A percentile compares a stretch with the other conserved stretches of the same genome.
Conservation (phyloP, 192 early-diverging fungal genomes). For the Coemansia sp. region DNA sequence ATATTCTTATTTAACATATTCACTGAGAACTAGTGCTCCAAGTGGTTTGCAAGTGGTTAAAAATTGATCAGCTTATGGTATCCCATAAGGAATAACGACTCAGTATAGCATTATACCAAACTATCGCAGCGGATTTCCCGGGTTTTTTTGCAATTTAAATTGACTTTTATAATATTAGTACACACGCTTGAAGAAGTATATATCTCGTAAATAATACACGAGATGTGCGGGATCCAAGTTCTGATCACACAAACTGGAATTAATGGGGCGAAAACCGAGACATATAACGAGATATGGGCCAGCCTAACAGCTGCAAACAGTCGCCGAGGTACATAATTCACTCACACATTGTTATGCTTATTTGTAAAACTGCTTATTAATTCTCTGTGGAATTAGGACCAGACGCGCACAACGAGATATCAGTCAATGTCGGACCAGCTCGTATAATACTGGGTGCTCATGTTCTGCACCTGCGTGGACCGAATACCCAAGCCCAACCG, state of each 20-base stretch:
- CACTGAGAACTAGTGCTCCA: too few relatives aligned
- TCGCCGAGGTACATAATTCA: constrained; percentile 23
- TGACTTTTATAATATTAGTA: too few relatives aligned
- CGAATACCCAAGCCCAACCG: constrained; percentile 59
- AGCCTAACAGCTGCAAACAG: constrained; percentile 28
- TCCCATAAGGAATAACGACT: too few relatives aligned
- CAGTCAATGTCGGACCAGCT: not conserved
- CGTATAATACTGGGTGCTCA: constrained; percentile 29
- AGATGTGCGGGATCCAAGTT: not conserved
- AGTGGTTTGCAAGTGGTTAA: too few relatives aligned
- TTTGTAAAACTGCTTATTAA: not conserved
- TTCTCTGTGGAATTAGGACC: constrained; percentile 22
- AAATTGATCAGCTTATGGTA: too few relatives aligned
- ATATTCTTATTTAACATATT: too few relatives aligned
- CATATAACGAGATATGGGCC: constrained; percentile 10
- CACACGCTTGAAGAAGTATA: too few relatives aligned
- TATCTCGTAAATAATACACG: not conserved
- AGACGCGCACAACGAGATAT: constrained; percentile 16
- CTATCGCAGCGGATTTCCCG: too few relatives aligned
- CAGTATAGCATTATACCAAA: too few relatives aligned
- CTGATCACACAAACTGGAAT: not conserved
- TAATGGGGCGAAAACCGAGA: not conserved
- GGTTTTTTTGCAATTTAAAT: too few relatives aligned
- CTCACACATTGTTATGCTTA: not conserved
- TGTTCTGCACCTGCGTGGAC: constrained; percentile 73